Evolutionary conservation across 176 grass and related monocot species (phyloP), one percentile per base, ranked within the genome.

Genomic region (Thinopyrum elongatum): DNA sequence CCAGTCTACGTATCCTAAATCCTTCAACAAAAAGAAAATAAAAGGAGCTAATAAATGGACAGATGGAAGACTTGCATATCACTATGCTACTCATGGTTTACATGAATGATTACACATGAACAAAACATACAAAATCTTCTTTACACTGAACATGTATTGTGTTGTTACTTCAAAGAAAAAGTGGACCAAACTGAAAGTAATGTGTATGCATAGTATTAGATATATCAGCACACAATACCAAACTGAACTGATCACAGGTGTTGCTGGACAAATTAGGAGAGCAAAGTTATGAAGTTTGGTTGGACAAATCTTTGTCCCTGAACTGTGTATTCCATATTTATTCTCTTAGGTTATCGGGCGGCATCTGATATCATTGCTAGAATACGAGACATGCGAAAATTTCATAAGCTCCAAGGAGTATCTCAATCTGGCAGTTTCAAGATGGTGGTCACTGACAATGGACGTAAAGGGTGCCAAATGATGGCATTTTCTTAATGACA

Each of bases 281-380:
- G 42, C 13, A 67, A n/a, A 25, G 23, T 36, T 63, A 36, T 27
- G 26, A 65, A 68, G 59, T 89, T 28, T 68, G 66, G 76, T 65
- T 13, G 12, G 33, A 76, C 8, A 73, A 71, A 76, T 26, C 6
- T 77, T 77, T 83, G 74, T 63, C 27, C 46, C 36, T 14, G 13
- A 78, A 78, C 66, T 9, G 74, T 71, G 34, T 8, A 73, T 36
- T 64, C 65, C 55, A 30, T 57, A 79, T 64, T 79, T 84, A 64
- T 25, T 73, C 13, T 35, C 73, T 70, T 65, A 57, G 39, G 68
- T 85, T 42, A 74, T 11, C 10, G 8, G 26, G 82, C 69, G 60
- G 26, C 83, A 85, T 89, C 77, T 16, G 10, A 57, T 76, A 76
- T 76, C 33, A 66, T 76, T 81, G 60, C 77, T 81, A 81, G 9